A percentile compares a stretch with the other conserved stretches of the same genome.
These are phyloP conservation scores for Ustilago trichophora DNA, from an alignment of 1,284 basidiomycete species.

Conservation along the genomic window DNA sequence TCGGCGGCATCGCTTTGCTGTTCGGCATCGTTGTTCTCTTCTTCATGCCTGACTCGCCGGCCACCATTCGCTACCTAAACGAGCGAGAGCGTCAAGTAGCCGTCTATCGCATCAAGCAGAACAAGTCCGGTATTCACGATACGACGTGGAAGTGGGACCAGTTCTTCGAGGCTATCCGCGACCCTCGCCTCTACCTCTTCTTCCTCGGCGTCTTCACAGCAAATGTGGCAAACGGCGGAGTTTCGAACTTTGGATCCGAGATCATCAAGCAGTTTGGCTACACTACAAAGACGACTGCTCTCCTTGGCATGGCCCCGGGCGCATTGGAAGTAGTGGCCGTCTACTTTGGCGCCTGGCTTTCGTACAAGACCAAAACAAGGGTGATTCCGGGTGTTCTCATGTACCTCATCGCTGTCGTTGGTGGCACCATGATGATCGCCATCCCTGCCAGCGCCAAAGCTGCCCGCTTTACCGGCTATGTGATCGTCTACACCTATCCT, in stretches of 20 bases:
- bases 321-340: constrained; percentile 54
- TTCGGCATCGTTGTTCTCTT: constrained; percentile 46
- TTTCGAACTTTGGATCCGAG: constrained; percentile 56
- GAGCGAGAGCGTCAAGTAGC: constrained; percentile 71
- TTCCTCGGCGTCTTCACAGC: constrained; percentile 42
- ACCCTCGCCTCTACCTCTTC: constrained; percentile 67
- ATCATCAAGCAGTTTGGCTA: constrained; percentile 64
- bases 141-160: constrained; percentile 71
- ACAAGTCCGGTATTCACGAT: constrained; percentile 72
- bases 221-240: constrained; percentile 55
- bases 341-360: constrained; percentile 48
- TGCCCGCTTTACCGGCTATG: constrained; percentile 30
- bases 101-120: constrained; percentile 72
- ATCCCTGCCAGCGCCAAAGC: constrained; percentile 23
- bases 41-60: constrained; percentile 54
- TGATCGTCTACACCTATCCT: constrained; percentile 26
- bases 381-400: constrained; percentile 54
- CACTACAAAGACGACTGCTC: constrained; percentile 50
- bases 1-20: constrained; percentile 50
- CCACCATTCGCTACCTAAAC: constrained; percentile 65
- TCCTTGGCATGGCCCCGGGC: constrained; percentile 62
- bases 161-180: constrained; percentile 70
- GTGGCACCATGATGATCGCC: constrained; percentile 52
- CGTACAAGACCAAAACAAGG: constrained; percentile 33
- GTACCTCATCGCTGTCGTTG: constrained; percentile 53